Base-by-base conservation (phyloP, 2,329 filamentous ascomycete species). In the Pseudogymnoascus sp. region DNA sequence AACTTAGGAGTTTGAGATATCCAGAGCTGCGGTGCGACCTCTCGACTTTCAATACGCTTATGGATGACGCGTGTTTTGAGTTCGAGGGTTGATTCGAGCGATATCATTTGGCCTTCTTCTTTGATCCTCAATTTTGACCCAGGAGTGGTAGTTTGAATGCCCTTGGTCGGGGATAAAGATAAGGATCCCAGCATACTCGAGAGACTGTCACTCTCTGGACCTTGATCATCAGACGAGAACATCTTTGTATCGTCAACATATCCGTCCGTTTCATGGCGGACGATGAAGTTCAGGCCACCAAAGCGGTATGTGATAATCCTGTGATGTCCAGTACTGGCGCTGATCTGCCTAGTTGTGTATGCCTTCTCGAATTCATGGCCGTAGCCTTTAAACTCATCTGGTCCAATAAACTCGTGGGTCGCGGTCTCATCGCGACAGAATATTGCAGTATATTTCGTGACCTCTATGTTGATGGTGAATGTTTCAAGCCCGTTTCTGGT, bases 1-100 rank as follows among this genome's bases (percentile, higher is more conserved):
- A 80, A 75, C 40, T 76, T 77, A 0, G 75, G 74, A 0, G 78
- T 80, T 68, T 80, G 77, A 4, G 76, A 79, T 13, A 73, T 64
- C 77, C 77, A 80, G 25, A 80, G 72, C 67, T 79, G 77, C 1
- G 75, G 63, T 25, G 71, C 71, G 33, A 78, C 66, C 5, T 78
- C 71, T 8, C 65, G 0, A 9, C 79, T 60, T 2, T 64, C n/a
- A 13, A 80, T 64, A 21, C 60, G 67, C 42, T 71, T 76, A 29
- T 71, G 65, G 4, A 40, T 35, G n/a, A 71, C 68, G 1, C 75
- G 73, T 6, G 76, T 80, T 69, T 80, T 80, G 69, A 80, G 75
- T 65, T 80, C 76, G 9, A 80, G 67, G 3, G 71, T 78, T 35
- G 73, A 75, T 35, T 70, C 65, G 6, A 71, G 66, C n/a, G 72